Evolutionary conservation across 139 green algal genomes (phyloP).

Genomic region (Chlamydomonas schloesseri): DNA sequence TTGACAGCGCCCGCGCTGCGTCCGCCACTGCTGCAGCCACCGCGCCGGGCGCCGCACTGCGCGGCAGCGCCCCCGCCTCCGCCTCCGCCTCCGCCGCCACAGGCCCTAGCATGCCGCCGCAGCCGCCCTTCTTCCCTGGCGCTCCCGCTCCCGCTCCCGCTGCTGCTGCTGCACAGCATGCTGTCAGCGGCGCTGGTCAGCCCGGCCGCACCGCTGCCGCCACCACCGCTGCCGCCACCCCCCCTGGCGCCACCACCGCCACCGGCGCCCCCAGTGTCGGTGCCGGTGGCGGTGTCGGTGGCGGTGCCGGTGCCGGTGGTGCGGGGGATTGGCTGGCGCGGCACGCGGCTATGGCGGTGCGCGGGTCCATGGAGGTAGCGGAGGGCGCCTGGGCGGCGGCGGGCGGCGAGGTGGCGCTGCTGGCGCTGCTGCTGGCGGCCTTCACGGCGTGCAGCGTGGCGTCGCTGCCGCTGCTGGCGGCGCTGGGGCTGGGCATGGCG

Average conservation of each 20-base stretch:
- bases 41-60: too few species aligned
- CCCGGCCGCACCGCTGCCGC: neutral
- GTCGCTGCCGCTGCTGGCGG: conserved; percentile 60
- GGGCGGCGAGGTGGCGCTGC: conserved; percentile 64
- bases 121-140: neutral
- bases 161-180: too few species aligned
- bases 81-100: neutral
- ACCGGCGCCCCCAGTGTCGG: neutral
- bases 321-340: neutral
- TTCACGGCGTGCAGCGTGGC: conserved; percentile 62
- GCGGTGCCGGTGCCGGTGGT: neutral
- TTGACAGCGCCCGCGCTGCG: too few species aligned
- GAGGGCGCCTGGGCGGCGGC: conserved; percentile 53
- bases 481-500: conserved; percentile 65
- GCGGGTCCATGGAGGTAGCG: neutral
- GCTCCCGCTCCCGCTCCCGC: neutral
- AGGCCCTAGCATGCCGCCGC: neutral
- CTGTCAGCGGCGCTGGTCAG: too few species aligned
- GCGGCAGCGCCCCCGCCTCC: neutral
- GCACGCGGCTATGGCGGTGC: neutral
- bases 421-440: conserved; percentile 70
- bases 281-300: neutral
- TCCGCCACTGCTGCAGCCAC: too few species aligned
- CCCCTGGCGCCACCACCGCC: neutral
- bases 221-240: neutral